phyloP scores from a whole-genome alignment of 768 basidiomycete species.

The Guyanaporus albipodus region DNA sequence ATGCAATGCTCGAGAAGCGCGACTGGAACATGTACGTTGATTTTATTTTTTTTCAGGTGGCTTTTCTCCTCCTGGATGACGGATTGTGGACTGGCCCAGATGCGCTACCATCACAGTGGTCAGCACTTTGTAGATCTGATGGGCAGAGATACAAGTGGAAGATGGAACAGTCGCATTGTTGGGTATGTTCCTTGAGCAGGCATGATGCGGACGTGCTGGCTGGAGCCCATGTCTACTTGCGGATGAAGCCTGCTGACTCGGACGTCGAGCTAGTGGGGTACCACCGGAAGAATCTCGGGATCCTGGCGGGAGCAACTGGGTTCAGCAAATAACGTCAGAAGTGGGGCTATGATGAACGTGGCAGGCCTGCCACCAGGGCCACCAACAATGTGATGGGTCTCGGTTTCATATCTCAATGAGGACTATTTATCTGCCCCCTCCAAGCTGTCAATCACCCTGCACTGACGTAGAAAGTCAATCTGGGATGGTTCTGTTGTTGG shows the following conservation, averaged over 20 bases:
- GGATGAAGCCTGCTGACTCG: conserved; percentile 20
- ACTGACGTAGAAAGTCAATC: too few species aligned
- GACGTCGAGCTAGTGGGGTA: conserved; percentile 18
- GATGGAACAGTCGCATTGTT: conserved; percentile 20
- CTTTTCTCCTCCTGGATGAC: too few species aligned
- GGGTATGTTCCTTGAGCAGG: conserved; percentile 21
- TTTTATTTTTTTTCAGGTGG: too few species aligned
- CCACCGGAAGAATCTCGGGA: conserved; percentile 22
- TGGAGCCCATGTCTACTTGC: background rate
- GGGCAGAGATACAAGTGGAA: conserved; percentile 33
- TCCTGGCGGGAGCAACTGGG: conserved; percentile 10
- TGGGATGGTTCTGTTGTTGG: too few species aligned
- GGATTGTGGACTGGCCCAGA: too few species aligned
- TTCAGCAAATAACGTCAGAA: too few species aligned
- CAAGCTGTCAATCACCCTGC: too few species aligned
- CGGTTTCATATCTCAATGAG: background rate
- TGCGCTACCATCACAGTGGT: conserved; percentile 17
- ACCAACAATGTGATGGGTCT: background rate
- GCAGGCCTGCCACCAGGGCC: too few species aligned
- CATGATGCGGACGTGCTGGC: background rate
- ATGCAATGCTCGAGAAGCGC: conserved; percentile 12
- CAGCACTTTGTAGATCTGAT: conserved; percentile 34
- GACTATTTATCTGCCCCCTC: too few species aligned
- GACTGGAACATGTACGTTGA: conserved; percentile 17
- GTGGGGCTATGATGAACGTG: too few species aligned